These are phyloP conservation scores for Microdochium trichocladiopsis DNA, from an alignment of 2,329 filamentous ascomycete genomes.

Conservation along the genomic window DNA sequence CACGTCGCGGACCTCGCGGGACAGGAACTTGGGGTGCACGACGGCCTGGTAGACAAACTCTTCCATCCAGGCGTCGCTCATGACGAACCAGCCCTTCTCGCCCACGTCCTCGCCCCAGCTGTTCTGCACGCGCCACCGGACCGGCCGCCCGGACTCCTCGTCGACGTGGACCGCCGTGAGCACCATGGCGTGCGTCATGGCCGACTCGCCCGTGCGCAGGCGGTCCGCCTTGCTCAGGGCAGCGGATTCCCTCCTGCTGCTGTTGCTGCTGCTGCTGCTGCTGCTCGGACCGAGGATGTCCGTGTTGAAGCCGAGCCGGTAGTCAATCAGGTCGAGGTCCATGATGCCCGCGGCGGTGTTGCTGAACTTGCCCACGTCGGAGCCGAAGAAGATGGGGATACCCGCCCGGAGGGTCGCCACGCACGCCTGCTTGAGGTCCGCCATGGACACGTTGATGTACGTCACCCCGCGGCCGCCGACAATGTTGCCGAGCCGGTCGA, in stretches of 20 bases:
- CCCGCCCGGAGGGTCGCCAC: conserved; percentile 73
- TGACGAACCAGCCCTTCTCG: conserved; percentile 80
- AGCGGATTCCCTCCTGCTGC: conserved; percentile 16
- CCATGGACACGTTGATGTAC: conserved; percentile 78
- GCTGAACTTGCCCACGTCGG: conserved; percentile 78
- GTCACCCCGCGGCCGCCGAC: conserved; percentile 68
- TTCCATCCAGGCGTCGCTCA: conserved; percentile 76
- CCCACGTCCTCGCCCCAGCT: conserved; percentile 65
- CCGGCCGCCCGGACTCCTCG: conserved; percentile 49
- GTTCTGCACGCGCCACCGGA: conserved; percentile 84
- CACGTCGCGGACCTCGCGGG: conserved; percentile 61
- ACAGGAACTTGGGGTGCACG: conserved; percentile 64
- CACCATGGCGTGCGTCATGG: conserved; percentile 93
- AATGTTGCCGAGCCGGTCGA: conserved; percentile 74
- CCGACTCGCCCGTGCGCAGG: conserved; percentile 65
- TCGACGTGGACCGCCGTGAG: conserved; percentile 79
- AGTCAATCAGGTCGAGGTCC: conserved; percentile 72
- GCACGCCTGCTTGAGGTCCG: conserved; percentile 63
- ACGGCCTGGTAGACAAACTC: conserved; percentile 84
- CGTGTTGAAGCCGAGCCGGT: conserved; percentile 77
- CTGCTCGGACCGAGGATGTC: conserved; percentile 41
- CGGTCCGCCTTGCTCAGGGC: conserved; percentile 71
- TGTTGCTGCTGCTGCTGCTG: not conserved
- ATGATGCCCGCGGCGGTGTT: conserved; percentile 65
- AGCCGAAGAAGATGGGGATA: conserved; percentile 81